Percentiles rank a stretch among this genome's conserved stretches.
Evolutionary conservation across 768 basidiomycete genomes (phyloP).

Genomic region (Strobilomyces echinocephalus): DNA sequence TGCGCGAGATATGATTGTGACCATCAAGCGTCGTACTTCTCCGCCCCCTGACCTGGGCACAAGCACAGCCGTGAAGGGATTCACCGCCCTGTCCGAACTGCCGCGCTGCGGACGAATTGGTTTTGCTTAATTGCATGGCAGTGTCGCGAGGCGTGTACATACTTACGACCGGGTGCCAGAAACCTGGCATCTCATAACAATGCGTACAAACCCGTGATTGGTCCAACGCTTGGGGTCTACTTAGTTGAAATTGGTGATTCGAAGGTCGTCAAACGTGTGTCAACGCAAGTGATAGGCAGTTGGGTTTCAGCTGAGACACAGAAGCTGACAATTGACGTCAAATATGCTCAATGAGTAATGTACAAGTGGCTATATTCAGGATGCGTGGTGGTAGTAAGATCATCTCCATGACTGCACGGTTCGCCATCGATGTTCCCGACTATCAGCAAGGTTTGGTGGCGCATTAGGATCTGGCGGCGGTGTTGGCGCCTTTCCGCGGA

Average conservation of each 20-base stretch:
- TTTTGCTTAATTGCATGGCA: slow-evolving; percentile 50
- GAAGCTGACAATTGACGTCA: not conserved
- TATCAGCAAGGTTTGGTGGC: slow-evolving; percentile 12
- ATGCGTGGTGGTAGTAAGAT: not conserved
- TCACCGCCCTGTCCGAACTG: slow-evolving; percentile 63
- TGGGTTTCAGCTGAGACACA: no score
- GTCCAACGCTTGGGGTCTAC: not conserved
- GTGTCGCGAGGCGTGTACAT: slow-evolving; percentile 52
- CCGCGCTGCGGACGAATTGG: slow-evolving; percentile 39
- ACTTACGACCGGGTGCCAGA: not conserved
- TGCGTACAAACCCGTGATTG: not conserved
- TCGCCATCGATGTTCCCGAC: slow-evolving; percentile 35
- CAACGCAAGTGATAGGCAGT: not conserved
- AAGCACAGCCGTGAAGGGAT: slow-evolving; percentile 46
- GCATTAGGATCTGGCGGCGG: slow-evolving; percentile 33
- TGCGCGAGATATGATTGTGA: slow-evolving; percentile 61
- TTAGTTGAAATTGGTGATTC: no score
- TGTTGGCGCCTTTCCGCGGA: slow-evolving; percentile 48
- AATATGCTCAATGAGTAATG: slow-evolving; percentile 5
- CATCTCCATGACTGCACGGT: slow-evolving; percentile 34
- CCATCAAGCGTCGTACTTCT: slow-evolving; percentile 53
- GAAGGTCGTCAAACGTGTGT: no score
- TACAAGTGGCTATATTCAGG: slow-evolving; percentile 3
- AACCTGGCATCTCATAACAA: not conserved
- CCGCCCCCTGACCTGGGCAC: slow-evolving; percentile 22